Conservation (phyloP, 371 early-diverging fungal species). For the Rhizopus delemar region DNA sequence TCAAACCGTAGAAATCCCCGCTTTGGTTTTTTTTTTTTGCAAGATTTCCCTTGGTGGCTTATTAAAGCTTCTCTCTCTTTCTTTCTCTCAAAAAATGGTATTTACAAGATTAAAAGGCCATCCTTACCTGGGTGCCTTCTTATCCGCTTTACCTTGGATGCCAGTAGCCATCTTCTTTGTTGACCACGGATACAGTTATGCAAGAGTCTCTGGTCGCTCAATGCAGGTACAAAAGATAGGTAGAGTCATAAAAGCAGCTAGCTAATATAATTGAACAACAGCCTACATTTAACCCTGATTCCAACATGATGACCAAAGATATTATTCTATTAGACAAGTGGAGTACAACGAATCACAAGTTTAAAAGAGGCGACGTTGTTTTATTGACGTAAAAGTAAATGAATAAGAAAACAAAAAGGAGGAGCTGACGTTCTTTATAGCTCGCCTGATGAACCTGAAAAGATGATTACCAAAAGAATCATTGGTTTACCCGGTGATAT, state of each 20-base stretch:
- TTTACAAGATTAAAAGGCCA: constrained; percentile 32
- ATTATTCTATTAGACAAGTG: constrained; percentile 77
- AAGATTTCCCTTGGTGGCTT: constrained; percentile 1
- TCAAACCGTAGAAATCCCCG: not conserved
- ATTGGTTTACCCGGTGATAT: constrained; percentile 86
- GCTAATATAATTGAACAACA: constrained; percentile 18
- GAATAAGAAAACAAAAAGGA: not conserved
- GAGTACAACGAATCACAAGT: constrained; percentile 52
- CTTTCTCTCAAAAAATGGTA: constrained; percentile 11
- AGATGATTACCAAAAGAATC: constrained; percentile 79
- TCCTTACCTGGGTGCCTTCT: constrained; percentile 31
- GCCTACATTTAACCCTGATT: constrained; percentile 92
- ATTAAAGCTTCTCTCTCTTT: not conserved
- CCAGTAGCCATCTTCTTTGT: constrained; percentile 62
- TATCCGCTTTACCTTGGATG: constrained; percentile 53
- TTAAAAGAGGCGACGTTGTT: constrained; percentile 82
- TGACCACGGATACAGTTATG: constrained; percentile 65
- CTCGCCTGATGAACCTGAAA: constrained; percentile 74
- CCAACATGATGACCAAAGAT: constrained; percentile 66
- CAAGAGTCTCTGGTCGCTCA: constrained; percentile 63
- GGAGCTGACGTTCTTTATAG: constrained; percentile 25
- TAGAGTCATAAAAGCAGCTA: not conserved
- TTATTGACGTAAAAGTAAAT: constrained; percentile 59
- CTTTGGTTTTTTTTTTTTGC: constrained; percentile 9
- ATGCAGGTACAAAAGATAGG: constrained; percentile 62